These are phyloP conservation scores for Beta macrorhiza DNA, from an alignment of 179 eudicot species.

Conservation along the genomic window DNA sequence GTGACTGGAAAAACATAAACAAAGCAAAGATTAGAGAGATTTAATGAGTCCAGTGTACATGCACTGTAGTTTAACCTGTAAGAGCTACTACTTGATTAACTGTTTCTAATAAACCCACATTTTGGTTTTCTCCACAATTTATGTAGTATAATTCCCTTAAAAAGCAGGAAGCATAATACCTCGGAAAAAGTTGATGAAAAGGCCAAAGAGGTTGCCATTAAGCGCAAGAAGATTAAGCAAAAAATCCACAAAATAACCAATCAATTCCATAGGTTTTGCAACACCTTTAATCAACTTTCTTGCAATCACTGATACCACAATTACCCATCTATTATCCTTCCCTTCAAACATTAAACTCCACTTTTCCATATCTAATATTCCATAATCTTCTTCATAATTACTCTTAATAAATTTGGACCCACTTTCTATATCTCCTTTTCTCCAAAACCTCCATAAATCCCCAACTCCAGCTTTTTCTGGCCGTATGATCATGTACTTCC, in stretches of 20 bases:
- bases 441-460: constrained; percentile 50
- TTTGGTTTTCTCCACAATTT: no score
- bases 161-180: constrained; percentile 31
- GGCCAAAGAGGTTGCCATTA: constrained; percentile 49
- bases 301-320: constrained; percentile 60
- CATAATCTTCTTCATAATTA: constrained; percentile 11
- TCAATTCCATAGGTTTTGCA: constrained; percentile 61
- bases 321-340: constrained; percentile 61
- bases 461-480: constrained; percentile 51
- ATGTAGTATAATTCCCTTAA: no score
- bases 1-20: no score
- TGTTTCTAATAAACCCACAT: no score
- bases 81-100: no score
- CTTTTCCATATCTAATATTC: constrained; percentile 6
- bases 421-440: constrained; percentile 27
- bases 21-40: no score
- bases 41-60: no score
- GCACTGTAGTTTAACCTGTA: no score
- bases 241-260: constrained; percentile 61
- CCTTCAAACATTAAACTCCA: constrained; percentile 10
- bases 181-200: constrained; percentile 41
- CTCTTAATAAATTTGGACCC: constrained; percentile 50
- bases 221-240: constrained; percentile 58
- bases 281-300: constrained; percentile 48
- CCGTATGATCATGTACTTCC: constrained; percentile 48